Conservation (phyloP, 257 asterid genomes). For the Galeopsis tetrahit region DNA sequence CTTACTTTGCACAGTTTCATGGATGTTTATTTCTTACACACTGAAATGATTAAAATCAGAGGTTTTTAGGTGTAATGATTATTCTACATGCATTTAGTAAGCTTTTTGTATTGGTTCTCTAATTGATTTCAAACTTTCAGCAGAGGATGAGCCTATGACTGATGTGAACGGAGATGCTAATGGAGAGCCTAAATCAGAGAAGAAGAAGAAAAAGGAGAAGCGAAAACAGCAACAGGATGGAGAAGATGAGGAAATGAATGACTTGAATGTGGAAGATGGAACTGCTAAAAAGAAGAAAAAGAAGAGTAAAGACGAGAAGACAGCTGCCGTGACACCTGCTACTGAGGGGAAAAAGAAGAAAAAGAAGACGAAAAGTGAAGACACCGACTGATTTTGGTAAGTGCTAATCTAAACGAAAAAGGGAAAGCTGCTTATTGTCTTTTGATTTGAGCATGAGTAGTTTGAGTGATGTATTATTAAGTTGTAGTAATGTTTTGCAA, state of each 20-base stretch:
- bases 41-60: background rate
- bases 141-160: constrained; percentile 52
- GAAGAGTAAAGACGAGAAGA: background rate
- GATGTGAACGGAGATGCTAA: constrained; percentile 51
- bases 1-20: background rate
- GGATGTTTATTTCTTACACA: background rate
- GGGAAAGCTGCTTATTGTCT: background rate
- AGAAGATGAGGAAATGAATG: constrained; percentile 42
- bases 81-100: background rate
- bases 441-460: no score
- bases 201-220: constrained; percentile 85
- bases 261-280: constrained; percentile 51
- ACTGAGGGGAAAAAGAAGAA: constrained; percentile 2
- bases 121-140: constrained; percentile 35
- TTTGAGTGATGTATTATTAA: no score
- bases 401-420: background rate
- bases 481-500: no score
- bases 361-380: background rate
- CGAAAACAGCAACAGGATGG: constrained; percentile 54
- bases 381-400: background rate
- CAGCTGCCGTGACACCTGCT: background rate
- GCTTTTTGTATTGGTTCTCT: background rate
- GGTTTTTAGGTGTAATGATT: background rate
- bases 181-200: constrained; percentile 70
- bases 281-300: constrained; percentile 30